phyloP scores from a whole-genome alignment of 495 filamentous ascomycete genomes.

The Aspergillus biplanus region DNA sequence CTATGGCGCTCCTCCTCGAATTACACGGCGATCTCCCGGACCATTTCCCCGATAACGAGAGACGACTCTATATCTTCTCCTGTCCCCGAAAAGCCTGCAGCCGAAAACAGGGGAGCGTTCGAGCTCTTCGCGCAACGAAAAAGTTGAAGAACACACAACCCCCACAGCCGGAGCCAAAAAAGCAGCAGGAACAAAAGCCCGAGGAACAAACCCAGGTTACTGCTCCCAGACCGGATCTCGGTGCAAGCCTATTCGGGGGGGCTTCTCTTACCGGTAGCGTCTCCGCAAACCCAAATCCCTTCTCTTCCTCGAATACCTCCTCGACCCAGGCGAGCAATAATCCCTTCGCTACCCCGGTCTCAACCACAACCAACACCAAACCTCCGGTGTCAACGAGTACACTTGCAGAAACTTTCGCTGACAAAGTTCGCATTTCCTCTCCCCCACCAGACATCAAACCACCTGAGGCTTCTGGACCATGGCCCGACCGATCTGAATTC shows the following conservation, averaged over 20 bases:
- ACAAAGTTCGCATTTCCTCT: constrained; percentile 60
- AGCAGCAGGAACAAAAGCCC: constrained; percentile 28
- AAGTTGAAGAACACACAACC: constrained; percentile 36
- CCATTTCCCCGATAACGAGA: constrained; percentile 79
- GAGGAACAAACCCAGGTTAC: constrained; percentile 18
- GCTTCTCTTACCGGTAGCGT: constrained; percentile 49
- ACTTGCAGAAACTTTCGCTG: constrained; percentile 75
- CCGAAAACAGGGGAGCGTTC: constrained; percentile 77
- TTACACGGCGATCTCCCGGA: constrained; percentile 90
- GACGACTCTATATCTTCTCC: constrained; percentile 81
- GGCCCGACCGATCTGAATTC: constrained; percentile 68
- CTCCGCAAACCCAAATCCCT: constrained; percentile 60
- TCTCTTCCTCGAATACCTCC: constrained; percentile 46
- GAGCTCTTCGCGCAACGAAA: constrained; percentile 68
- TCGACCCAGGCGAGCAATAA: constrained; percentile 37
- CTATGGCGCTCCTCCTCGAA: constrained; percentile 86
- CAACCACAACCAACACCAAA: constrained; percentile 27
- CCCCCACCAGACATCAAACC: constrained; percentile 44
- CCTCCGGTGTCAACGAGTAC: constrained; percentile 31
- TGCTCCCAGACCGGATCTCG: constrained; percentile 56
- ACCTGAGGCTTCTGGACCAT: constrained; percentile 60
- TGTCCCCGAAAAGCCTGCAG: constrained; percentile 81
- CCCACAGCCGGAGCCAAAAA: constrained; percentile 38
- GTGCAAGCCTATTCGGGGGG: constrained; percentile 57
- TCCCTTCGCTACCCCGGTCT: constrained; percentile 52